phyloP scores from a whole-genome alignment of 169 alveolate species.

The Miamiensis avidus region DNA sequence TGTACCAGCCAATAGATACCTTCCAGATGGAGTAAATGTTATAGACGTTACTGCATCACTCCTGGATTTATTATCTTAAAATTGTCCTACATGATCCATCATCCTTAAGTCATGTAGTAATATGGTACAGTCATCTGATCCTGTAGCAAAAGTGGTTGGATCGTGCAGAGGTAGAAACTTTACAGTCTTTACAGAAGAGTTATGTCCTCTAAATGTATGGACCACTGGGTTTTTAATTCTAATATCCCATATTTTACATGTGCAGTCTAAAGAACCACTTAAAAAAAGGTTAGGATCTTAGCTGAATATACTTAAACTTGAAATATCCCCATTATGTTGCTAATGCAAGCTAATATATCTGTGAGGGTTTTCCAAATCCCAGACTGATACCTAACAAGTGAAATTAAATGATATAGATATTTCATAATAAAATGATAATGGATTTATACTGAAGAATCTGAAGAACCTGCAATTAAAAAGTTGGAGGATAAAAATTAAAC shows the following conservation, averaged over 20 bases:
- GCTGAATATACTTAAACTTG: background rate
- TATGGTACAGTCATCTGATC: background rate
- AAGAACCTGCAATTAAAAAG: background rate
- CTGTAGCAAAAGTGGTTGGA: background rate
- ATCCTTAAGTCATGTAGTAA: background rate
- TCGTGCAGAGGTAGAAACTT: background rate
- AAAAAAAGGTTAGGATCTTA: background rate
- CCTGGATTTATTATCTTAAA: background rate
- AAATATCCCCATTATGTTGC: background rate
- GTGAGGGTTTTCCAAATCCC: background rate
- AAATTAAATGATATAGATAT: too few species aligned
- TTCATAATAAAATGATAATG: too few species aligned
- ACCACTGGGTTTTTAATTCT: background rate
- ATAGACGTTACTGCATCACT: background rate
- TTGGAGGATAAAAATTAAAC: background rate
- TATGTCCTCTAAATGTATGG: background rate
- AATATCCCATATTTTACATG: background rate
- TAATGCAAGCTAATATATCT: background rate
- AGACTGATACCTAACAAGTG: background rate
- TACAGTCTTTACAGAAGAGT: background rate
- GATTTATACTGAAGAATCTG: background rate
- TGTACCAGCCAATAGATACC: background rate
- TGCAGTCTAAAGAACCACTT: background rate
- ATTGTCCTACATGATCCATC: background rate
- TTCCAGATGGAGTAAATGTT: background rate